These are phyloP conservation scores for Blastobotrys parvus DNA, from an alignment of 805 yeast species.

Conservation along the genomic window DNA sequence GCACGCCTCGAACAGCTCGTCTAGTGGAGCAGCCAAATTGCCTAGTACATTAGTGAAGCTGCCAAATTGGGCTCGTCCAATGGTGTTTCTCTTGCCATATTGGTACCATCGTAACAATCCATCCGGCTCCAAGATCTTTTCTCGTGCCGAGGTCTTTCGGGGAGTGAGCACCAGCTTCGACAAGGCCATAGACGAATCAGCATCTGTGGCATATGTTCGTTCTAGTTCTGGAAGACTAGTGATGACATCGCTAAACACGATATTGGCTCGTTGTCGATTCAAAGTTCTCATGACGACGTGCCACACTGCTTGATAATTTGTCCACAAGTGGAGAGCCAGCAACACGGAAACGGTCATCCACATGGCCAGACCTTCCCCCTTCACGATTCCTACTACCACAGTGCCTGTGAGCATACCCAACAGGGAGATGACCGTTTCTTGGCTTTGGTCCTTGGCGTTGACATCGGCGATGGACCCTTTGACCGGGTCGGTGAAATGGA, in stretches of 20 bases:
- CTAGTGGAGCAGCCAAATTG: constrained; percentile 10
- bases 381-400: constrained; percentile 22
- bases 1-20: constrained; percentile 10
- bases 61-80: constrained; percentile 22
- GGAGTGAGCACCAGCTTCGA: constrained; percentile 21
- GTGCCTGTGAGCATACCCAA: constrained; percentile 31
- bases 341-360: constrained; percentile 23
- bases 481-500: constrained; percentile 29
- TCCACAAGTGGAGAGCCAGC: constrained; percentile 25
- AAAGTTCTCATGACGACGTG: constrained; percentile 25
- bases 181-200: constrained; percentile 10
- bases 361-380: constrained; percentile 19
- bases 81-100: not conserved
- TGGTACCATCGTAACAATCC: constrained; percentile 24
- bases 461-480: constrained; percentile 30
- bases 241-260: constrained; percentile 23
- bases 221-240: constrained; percentile 15
- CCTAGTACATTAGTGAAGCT: constrained; percentile 17
- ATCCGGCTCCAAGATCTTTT: constrained; percentile 25
- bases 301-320: constrained; percentile 29
- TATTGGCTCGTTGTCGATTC: constrained; percentile 28
- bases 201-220: constrained; percentile 7
- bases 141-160: constrained; percentile 16
- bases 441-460: constrained; percentile 31
- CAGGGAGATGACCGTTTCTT: constrained; percentile 30